These are phyloP conservation scores for Babesia divergens DNA, from an alignment of 169 alveolate species.

Conservation along the genomic window DNA sequence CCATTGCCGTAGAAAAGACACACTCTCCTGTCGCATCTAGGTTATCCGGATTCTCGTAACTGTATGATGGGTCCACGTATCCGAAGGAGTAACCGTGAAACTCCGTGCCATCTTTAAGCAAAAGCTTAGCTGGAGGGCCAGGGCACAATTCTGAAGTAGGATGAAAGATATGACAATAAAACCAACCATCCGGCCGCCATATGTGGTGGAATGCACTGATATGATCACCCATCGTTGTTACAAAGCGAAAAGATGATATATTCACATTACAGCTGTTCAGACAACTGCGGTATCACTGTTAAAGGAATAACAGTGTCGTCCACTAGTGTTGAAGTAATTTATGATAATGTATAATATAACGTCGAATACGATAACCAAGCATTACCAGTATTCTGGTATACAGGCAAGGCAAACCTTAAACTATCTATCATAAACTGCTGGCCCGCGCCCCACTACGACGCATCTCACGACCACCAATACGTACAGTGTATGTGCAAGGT, in stretches of 20 bases:
- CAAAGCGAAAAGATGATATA: too few relatives aligned
- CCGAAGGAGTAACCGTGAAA: constrained; percentile 60
- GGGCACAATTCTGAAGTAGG: neutral
- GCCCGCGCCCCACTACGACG: too few relatives aligned
- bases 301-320: neutral
- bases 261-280: too few relatives aligned
- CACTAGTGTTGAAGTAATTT: neutral
- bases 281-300: neutral
- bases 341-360: neutral
- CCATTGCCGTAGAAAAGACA: constrained; percentile 85
- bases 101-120: constrained; percentile 57
- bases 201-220: neutral
- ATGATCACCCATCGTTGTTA: neutral
- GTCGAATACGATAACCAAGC: too few relatives aligned
- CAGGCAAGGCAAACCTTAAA: too few relatives aligned
- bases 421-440: too few relatives aligned
- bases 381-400: too few relatives aligned
- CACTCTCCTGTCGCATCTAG: constrained; percentile 75
- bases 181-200: constrained; percentile 27
- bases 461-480: too few relatives aligned
- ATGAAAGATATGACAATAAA: neutral
- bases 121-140: constrained; percentile 52
- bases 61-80: constrained; percentile 28
- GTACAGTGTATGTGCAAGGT: too few relatives aligned
- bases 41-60: constrained; percentile 9